These are phyloP conservation scores for Schizophyllum commune DNA, from an alignment of 1,284 basidiomycete species.

Conservation along the genomic window DNA sequence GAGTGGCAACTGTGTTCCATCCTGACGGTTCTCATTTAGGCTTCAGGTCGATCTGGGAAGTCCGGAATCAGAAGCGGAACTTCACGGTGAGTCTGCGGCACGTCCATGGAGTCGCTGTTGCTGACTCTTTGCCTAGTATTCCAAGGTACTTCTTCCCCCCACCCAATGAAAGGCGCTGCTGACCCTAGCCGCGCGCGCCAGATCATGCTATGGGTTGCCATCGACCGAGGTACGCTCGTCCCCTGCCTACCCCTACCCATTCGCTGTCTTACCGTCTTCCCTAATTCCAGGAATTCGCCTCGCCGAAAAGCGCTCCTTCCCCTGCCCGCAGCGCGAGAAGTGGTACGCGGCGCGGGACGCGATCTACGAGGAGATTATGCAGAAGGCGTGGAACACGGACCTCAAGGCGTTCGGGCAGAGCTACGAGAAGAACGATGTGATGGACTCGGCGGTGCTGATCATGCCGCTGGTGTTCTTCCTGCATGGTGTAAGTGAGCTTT, in stretches of 20 bases:
- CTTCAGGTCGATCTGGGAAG: slow-evolving; percentile 59
- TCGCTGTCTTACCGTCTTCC: background rate
- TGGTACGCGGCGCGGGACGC: slow-evolving; percentile 75
- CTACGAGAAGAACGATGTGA: slow-evolving; percentile 63
- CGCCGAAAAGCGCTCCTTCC: slow-evolving; percentile 81
- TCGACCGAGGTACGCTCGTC: slow-evolving; percentile 65
- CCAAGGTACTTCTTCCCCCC: slow-evolving; percentile 43
- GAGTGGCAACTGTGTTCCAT: slow-evolving; percentile 24
- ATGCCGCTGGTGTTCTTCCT: slow-evolving; percentile 88
- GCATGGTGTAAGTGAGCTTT: slow-evolving; percentile 45
- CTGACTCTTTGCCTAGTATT: slow-evolving; percentile 47
- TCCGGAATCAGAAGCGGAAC: slow-evolving; percentile 72
- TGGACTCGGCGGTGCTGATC: slow-evolving; percentile 73
- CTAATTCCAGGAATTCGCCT: slow-evolving; percentile 71
- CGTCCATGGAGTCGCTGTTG: slow-evolving; percentile 1
- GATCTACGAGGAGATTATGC: slow-evolving; percentile 83
- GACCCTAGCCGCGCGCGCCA: slow-evolving; percentile 17
- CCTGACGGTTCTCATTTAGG: slow-evolving; percentile 4
- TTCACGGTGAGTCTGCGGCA: slow-evolving; percentile 55
- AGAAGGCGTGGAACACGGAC: slow-evolving; percentile 69
- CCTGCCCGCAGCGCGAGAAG: slow-evolving; percentile 60
- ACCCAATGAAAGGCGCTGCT: background rate
- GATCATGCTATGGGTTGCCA: slow-evolving; percentile 92
- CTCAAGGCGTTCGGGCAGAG: slow-evolving; percentile 68
- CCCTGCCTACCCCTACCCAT: background rate